Percentiles rank a stretch among this genome's conserved stretches.
These are phyloP conservation scores for Claviceps spartinae DNA, from an alignment of 2,329 filamentous ascomycete species.

Conservation along the genomic window DNA sequence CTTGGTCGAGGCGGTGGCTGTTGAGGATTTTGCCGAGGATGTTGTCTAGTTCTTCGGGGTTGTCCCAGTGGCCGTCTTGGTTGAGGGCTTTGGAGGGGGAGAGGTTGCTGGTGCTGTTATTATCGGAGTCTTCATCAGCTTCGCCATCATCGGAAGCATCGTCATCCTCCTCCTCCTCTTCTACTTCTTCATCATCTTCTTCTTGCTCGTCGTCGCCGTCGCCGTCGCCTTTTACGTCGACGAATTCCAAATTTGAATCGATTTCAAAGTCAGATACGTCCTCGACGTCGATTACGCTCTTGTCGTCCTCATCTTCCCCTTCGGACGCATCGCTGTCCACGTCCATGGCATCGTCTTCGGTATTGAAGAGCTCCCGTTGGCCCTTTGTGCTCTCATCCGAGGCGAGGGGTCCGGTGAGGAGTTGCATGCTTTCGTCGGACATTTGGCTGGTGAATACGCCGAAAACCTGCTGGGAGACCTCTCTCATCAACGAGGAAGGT, in stretches of 20 bases:
- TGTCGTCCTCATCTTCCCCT: constrained; percentile 24
- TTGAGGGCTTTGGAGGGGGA: constrained; percentile 13
- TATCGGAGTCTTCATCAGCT: constrained; percentile 14
- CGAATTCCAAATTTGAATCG: constrained; percentile 36
- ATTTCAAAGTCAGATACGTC: constrained; percentile 9
- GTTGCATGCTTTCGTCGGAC: constrained; percentile 56
- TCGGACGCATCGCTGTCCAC: constrained; percentile 30
- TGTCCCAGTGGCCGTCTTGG: constrained; percentile 26
- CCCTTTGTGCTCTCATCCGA: constrained; percentile 72
- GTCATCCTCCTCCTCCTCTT: constrained; percentile 11
- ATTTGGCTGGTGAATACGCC: constrained; percentile 65
- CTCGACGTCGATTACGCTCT: constrained; percentile 6
- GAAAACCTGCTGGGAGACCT: constrained; percentile 81
- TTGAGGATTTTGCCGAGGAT: constrained; percentile 68
- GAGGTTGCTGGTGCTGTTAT: constrained; percentile 23
- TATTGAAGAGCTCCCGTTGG: constrained; percentile 73
- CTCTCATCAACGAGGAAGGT: constrained; percentile 70
- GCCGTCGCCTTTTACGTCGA: constrained; percentile 30
- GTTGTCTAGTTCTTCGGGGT: constrained; percentile 46
- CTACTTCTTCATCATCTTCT: constrained; percentile 17
- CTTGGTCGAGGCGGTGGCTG: constrained; percentile 51
- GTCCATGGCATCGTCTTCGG: constrained; percentile 46
- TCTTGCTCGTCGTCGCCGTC: constrained; percentile 15
- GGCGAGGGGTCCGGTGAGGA: constrained; percentile 53
- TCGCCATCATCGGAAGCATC: constrained; percentile 19